phyloP scores from a whole-genome alignment of 192 early-diverging fungal genomes.

The Phycomyces blakesleeanus region DNA sequence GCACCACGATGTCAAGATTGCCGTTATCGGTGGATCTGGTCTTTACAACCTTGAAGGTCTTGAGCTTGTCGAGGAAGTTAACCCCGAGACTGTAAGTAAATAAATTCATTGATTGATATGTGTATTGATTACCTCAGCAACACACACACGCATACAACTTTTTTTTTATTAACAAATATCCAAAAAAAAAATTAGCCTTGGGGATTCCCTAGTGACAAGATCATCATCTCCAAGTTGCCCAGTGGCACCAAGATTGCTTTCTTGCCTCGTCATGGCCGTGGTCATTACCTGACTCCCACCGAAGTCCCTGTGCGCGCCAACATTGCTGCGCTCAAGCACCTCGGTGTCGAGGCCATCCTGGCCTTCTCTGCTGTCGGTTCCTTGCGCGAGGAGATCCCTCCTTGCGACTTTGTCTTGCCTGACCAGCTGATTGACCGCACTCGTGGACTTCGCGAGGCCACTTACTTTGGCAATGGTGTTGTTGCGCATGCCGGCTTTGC shows the following conservation, averaged over 20 bases:
- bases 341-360: conserved; percentile 90
- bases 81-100: conserved; percentile 73
- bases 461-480: conserved; percentile 91
- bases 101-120: neutral
- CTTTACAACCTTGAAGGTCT: conserved; percentile 70
- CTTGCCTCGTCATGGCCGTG: conserved; percentile 90
- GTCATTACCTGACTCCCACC: conserved; percentile 80
- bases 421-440: conserved; percentile 97
- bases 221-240: conserved; percentile 74
- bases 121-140: too few relatives aligned
- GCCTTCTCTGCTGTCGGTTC: conserved; percentile 98
- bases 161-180: neutral
- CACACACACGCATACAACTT: too few relatives aligned
- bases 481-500: conserved; percentile 91
- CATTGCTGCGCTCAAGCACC: conserved; percentile 93
- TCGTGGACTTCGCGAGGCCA: conserved; percentile 88
- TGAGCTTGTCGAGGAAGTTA: conserved; percentile 65
- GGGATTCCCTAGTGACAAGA: conserved; percentile 85
- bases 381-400: conserved; percentile 88
- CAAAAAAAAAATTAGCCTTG: conserved; percentile 59
- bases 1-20: conserved; percentile 68
- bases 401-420: conserved; percentile 92
- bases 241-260: conserved; percentile 86
- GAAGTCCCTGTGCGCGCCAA: conserved; percentile 95
- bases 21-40: conserved; percentile 92